Conservation (phyloP, 2,329 filamentous ascomycete genomes). For the Tolypocladium album region DNA sequence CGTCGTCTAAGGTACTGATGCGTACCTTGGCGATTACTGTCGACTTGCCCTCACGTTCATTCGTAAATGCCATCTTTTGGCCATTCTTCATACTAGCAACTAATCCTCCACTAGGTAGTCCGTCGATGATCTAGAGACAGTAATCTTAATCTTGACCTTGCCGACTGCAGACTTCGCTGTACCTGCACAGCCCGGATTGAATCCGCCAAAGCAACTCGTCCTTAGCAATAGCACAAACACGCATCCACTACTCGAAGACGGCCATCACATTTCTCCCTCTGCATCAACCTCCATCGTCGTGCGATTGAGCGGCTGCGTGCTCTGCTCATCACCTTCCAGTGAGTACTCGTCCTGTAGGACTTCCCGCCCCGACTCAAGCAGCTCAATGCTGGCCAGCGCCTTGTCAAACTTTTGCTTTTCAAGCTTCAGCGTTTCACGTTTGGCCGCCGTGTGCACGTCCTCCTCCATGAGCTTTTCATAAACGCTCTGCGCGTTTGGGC, state of each 20-base stretch:
- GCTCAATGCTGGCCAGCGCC: conserved; percentile 34
- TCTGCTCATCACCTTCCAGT: conserved; percentile 1
- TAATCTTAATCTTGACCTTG: background rate
- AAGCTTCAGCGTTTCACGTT: conserved; percentile 28
- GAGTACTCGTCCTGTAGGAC: conserved; percentile 5
- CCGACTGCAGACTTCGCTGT: background rate
- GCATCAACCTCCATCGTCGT: conserved; percentile 9
- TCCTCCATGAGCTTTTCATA: conserved; percentile 38
- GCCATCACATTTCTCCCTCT: background rate
- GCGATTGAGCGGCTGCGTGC: conserved; percentile 4
- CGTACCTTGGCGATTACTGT: no score
- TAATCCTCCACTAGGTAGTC: no score
- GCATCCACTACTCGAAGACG: background rate
- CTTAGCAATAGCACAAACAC: background rate
- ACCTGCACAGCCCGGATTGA: background rate
- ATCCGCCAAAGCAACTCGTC: background rate
- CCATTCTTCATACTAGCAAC: background rate
- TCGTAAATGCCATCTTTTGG: background rate
- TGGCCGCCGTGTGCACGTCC: conserved; percentile 29
- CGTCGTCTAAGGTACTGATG: background rate
- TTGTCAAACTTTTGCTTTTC: conserved; percentile 35
- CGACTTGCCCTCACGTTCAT: background rate
- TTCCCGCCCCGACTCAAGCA: conserved; percentile 23
- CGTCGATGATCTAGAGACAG: background rate
- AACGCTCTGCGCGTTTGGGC: conserved; percentile 14